Evolutionary conservation across 2,329 filamentous ascomycete species (phyloP).

Genomic region (Clarireedia homoeocarpa): DNA sequence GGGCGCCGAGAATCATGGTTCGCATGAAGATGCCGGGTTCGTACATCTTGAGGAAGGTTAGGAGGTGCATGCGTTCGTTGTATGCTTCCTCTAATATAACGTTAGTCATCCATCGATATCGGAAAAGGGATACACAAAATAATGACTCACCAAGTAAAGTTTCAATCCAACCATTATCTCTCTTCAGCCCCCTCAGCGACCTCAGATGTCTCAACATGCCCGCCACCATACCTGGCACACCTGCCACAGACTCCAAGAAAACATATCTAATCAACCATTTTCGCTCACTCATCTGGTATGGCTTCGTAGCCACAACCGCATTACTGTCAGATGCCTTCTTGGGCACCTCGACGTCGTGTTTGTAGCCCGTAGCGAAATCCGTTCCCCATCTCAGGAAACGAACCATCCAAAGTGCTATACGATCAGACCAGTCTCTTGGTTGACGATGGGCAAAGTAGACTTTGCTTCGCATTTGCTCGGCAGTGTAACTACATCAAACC

Average conservation of each 20-base stretch:
- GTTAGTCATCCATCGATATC: conserved; percentile 38
- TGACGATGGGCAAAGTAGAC: conserved; percentile 71
- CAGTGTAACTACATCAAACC: conserved; percentile 51
- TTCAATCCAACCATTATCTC: conserved; percentile 96
- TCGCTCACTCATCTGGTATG: conserved; percentile 65
- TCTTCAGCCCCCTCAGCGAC: conserved; percentile 74
- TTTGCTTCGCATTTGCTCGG: conserved; percentile 65
- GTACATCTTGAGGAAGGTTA: conserved; percentile 89
- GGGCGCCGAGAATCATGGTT: conserved; percentile 80
- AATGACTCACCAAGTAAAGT: conserved; percentile 58
- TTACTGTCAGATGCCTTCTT: conserved; percentile 37
- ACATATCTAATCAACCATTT: conserved; percentile 90
- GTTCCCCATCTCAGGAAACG: conserved; percentile 70
- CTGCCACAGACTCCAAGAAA: conserved; percentile 90
- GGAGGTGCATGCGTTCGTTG: conserved; percentile 88
- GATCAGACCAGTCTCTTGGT: conserved; percentile 66
- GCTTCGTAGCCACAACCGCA: conserved; percentile 39
- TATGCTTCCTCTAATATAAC: conserved; percentile 62
- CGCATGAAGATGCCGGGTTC: conserved; percentile 79
- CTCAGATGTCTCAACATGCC: conserved; percentile 88
- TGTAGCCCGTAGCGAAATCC: conserved; percentile 74
- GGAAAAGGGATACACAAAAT: background rate
- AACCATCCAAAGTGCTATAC: conserved; percentile 69
- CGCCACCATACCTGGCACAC: conserved; percentile 93
- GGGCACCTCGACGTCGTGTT: conserved; percentile 52